Evolutionary conservation across 345 rosid genomes (phyloP).

Genomic region (Salix brachista): DNA sequence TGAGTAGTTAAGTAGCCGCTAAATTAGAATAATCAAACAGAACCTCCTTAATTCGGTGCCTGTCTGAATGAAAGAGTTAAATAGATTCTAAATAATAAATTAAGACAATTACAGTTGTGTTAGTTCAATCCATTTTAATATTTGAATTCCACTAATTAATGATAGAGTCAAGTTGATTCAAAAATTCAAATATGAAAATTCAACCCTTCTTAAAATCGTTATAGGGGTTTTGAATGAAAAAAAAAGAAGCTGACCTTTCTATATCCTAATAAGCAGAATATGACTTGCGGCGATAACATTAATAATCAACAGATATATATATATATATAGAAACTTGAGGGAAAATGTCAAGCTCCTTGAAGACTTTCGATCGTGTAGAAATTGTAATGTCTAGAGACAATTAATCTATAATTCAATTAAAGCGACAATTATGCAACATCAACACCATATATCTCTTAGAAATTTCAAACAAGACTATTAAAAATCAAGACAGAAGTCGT

Average conservation of each 20-base stretch:
- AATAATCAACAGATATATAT: not conserved
- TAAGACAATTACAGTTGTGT: not conserved
- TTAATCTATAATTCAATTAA: not conserved
- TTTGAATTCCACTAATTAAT: not conserved
- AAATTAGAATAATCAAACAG: not conserved
- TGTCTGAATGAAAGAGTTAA: not conserved
- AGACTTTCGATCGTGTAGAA: not conserved
- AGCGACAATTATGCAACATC: conserved; percentile 4
- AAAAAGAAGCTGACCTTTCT: not conserved
- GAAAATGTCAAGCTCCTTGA: not conserved
- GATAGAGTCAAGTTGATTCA: not conserved
- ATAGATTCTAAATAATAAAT: not conserved
- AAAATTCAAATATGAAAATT: no score
- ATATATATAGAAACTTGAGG: not conserved
- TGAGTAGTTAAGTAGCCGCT: not conserved
- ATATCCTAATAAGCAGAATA: not conserved
- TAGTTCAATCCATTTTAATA: not conserved
- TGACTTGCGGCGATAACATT: not conserved
- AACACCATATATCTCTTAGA: not conserved
- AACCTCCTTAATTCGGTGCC: not conserved
- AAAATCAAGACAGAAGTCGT: conserved; percentile 2
- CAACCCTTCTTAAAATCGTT: not conserved
- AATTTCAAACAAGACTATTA: conserved; percentile 16
- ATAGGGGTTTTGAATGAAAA: not conserved
- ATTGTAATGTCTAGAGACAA: not conserved